These are phyloP conservation scores for Nicotiana paniculata DNA, from an alignment of 257 asterid genomes.

Conservation along the genomic window DNA sequence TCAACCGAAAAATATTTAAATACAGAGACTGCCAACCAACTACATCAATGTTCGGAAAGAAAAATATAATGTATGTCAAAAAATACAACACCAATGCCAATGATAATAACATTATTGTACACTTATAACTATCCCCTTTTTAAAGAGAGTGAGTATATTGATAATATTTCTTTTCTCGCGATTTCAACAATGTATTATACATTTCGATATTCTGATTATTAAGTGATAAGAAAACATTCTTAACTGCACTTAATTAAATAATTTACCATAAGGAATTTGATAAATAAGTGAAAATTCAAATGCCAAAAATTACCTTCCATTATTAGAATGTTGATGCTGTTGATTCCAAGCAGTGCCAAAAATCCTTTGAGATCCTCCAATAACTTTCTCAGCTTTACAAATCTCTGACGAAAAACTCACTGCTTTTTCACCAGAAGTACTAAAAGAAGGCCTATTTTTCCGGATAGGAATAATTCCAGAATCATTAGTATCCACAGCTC, in stretches of 20 bases:
- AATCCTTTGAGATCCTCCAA: constrained; percentile 68
- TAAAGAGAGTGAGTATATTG: too few relatives aligned
- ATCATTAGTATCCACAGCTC: constrained; percentile 60
- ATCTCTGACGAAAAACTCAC: constrained; percentile 21
- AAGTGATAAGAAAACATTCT: too few relatives aligned
- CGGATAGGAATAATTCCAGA: constrained; percentile 34
- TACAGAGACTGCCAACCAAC: too few relatives aligned
- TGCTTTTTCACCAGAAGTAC: not conserved
- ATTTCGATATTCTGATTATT: too few relatives aligned
- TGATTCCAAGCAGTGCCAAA: constrained; percentile 50
- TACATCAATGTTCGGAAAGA: too few relatives aligned
- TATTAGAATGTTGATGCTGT: constrained; percentile 25
- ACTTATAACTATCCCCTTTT: too few relatives aligned
- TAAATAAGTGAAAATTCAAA: not conserved
- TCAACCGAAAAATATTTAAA: too few relatives aligned
- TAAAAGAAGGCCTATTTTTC: constrained; percentile 1
- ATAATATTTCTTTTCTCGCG: too few relatives aligned
- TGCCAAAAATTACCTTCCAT: constrained; percentile 30
- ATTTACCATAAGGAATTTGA: not conserved
- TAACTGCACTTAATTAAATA: not conserved
- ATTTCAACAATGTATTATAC: too few relatives aligned
- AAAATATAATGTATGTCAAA: too few relatives aligned
- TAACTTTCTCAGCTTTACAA: constrained; percentile 32
- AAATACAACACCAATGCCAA: too few relatives aligned
- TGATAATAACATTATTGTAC: too few relatives aligned